phyloP scores from a whole-genome alignment of 345 rosid species.

The Geranium brycei region DNA sequence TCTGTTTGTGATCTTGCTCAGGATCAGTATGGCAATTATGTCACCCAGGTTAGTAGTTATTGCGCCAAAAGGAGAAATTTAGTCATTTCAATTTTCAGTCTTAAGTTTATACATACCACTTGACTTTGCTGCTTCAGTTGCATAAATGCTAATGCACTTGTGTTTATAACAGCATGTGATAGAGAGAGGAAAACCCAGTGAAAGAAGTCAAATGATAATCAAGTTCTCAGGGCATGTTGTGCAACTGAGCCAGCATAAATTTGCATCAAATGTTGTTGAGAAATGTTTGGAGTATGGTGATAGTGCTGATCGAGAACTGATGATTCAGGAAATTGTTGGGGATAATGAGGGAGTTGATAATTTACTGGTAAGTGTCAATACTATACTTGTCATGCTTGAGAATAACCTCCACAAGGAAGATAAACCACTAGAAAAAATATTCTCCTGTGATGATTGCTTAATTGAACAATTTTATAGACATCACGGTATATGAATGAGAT shows the following conservation, averaged over 20 bases:
- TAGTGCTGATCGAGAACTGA: conserved; percentile 49
- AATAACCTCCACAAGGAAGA: background rate
- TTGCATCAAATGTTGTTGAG: conserved; percentile 89
- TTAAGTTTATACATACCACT: too few species aligned
- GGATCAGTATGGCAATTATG: conserved; percentile 97
- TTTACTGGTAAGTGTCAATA: conserved; percentile 47
- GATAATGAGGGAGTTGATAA: conserved; percentile 64
- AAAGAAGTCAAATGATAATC: conserved; percentile 61
- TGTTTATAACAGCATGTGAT: conserved; percentile 61
- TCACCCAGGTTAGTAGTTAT: conserved; percentile 58
- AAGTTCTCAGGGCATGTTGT: conserved; percentile 74
- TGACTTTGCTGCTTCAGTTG: background rate
- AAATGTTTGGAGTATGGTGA: conserved; percentile 84
- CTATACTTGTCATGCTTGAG: background rate
- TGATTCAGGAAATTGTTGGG: conserved; percentile 78
- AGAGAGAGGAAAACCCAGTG: conserved; percentile 72
- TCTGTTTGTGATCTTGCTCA: conserved; percentile 72
- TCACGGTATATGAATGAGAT: too few species aligned
- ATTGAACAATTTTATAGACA: too few species aligned
- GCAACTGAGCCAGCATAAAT: conserved; percentile 95
- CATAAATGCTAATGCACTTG: background rate
- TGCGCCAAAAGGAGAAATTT: background rate
- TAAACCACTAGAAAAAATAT: background rate
- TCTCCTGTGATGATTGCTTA: background rate
- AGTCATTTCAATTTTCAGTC: too few species aligned